Conservation (phyloP, 2,329 filamentous ascomycete species). For the Aspergillus amoenus region DNA sequence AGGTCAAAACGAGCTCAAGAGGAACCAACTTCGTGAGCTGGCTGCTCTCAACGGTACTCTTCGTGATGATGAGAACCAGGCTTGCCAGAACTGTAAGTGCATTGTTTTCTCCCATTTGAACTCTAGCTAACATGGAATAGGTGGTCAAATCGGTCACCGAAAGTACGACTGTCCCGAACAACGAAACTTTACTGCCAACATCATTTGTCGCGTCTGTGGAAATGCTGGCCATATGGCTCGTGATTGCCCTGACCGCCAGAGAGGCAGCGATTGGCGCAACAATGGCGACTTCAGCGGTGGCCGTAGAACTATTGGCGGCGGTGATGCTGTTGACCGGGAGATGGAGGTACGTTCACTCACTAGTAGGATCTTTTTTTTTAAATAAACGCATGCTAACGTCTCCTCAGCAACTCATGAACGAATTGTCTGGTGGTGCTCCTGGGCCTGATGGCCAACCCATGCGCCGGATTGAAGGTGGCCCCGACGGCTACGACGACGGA, state of each 20-base stretch:
- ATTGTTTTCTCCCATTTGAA: not conserved
- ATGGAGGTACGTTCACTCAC: slow-evolving; percentile 71
- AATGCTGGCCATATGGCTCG: slow-evolving; percentile 98
- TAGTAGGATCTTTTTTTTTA: not conserved
- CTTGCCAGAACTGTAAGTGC: slow-evolving; percentile 85
- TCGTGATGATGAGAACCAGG: slow-evolving; percentile 98
- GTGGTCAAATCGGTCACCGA: slow-evolving; percentile 95
- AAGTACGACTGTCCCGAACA: slow-evolving; percentile 99
- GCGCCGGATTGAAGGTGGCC: slow-evolving; percentile 83
- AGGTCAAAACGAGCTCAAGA: slow-evolving; percentile 97
- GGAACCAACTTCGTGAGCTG: slow-evolving; percentile 96
- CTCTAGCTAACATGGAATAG: slow-evolving; percentile 29
- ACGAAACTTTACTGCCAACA: slow-evolving; percentile 98
- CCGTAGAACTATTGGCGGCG: slow-evolving; percentile 67
- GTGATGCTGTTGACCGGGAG: slow-evolving; percentile 87
- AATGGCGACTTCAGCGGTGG: slow-evolving; percentile 51
- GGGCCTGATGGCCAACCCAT: slow-evolving; percentile 60
- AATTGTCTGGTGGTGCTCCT: slow-evolving; percentile 74
- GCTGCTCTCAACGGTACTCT: slow-evolving; percentile 98
- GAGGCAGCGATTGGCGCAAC: slow-evolving; percentile 90
- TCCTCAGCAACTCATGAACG: slow-evolving; percentile 88
- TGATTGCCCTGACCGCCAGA: slow-evolving; percentile 92
- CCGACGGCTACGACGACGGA: slow-evolving; percentile 52
- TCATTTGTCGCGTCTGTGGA: slow-evolving; percentile 97
- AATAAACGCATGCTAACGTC: not conserved